These are phyloP conservation scores for Calonectria honghensis DNA, from an alignment of 2,329 filamentous ascomycete species.

Conservation along the genomic window DNA sequence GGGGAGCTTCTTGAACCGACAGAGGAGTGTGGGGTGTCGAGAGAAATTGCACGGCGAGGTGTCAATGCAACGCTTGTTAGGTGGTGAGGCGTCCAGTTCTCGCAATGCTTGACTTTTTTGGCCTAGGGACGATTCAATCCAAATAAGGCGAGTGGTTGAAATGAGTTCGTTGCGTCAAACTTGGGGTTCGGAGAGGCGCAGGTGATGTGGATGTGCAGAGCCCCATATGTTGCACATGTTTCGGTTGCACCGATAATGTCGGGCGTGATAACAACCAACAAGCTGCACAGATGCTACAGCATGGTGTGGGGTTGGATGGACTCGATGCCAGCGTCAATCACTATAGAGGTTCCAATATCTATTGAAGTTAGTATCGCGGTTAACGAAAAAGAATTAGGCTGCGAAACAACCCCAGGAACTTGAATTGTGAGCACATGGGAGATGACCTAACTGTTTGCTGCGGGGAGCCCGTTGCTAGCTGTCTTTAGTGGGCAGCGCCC, in stretches of 20 bases:
- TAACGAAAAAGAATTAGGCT: too few relatives aligned
- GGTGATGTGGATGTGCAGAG: not conserved
- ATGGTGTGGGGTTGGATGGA: not conserved
- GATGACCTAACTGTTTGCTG: not conserved
- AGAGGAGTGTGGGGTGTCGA: too few relatives aligned
- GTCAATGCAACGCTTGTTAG: not conserved
- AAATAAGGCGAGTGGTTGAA: not conserved
- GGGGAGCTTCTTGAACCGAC: not conserved
- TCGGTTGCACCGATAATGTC: not conserved
- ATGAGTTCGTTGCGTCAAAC: not conserved
- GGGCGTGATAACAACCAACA: not conserved
- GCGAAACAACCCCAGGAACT: not conserved
- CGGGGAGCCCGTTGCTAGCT: not conserved
- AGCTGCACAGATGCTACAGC: not conserved
- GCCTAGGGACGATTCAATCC: not conserved
- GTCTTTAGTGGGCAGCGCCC: not conserved
- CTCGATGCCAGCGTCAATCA: not conserved
- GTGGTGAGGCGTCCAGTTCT: not conserved
- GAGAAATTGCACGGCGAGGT: not conserved
- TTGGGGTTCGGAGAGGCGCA: not conserved
- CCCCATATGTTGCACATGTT: not conserved
- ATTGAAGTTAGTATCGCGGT: not conserved
- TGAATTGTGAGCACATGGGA: not conserved
- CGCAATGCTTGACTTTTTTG: slow-evolving; percentile 4
- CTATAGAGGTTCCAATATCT: not conserved